Base-by-base conservation (phyloP, 768 basidiomycete species). In the Hortiboletus flavorubellus region DNA sequence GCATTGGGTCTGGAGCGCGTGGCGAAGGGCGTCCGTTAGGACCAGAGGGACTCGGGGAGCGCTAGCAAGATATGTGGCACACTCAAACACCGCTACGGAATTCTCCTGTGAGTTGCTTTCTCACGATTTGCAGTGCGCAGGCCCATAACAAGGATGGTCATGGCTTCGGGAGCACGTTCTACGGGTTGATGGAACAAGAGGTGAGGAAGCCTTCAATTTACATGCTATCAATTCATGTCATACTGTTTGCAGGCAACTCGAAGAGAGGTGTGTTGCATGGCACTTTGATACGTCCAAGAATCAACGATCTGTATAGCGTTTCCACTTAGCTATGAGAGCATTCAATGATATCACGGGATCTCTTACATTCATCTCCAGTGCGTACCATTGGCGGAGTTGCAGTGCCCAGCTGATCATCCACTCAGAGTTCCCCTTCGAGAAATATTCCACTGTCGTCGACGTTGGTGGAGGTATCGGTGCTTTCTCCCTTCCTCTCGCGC, bases 381-480 rank as follows among this genome's bases (percentile, higher is more conserved):
- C 33, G 60, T 57, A 8, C 34, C 8, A 8, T n/a, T 6, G 6
- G n/a, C 21, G 3, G 8, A 30, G 8, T n/a, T 29, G 8, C 41
- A 23, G 15, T 10, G 2, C 12, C 50, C 9, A 12, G 10, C 44
- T 57, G 1, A 55, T 12, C 12, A 5, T 2, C 14, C 18, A 38
- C 38, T n/a, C 23, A 74, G 74, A 59, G 1, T 74, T 65, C 49
- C 70, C 75, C 8, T 75, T 74, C 46, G 54, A 53, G 10, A 59
- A 59, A 26, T 63, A 64, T 44, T 64, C 70, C 0, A 64, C 64
- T 8, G 51, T 74, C 8, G 70, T 73, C 23, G 73, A 75, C 46
- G 63, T 75, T 4, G 73, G 72, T 10, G 73, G 73, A 41, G 66
- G 73, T 8, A 63, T 71, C 16, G 74, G 73, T 9, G 57, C 65